phyloP scores from a whole-genome alignment of 78 protist genomes.

The Dictyostelium brefeldianum region DNA sequence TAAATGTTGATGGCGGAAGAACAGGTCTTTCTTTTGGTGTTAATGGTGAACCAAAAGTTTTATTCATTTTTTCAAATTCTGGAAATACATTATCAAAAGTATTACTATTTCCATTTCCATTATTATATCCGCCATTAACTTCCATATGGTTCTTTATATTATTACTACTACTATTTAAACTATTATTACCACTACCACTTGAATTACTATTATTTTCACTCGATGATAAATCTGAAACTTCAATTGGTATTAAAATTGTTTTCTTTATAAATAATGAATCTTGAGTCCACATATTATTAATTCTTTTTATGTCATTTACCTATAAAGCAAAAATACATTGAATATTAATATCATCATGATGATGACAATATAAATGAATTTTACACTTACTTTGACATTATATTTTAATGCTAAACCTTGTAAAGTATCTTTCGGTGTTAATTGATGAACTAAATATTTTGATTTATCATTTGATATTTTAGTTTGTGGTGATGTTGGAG shows the following conservation, averaged over 20 bases:
- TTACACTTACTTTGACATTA: constrained; percentile 16
- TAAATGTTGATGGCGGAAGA: constrained; percentile 9
- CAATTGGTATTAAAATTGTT: constrained; percentile 37
- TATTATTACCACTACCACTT: constrained; percentile 25
- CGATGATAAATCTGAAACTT: neutral
- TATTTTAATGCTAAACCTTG: constrained; percentile 69
- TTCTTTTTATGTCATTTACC: constrained; percentile 66
- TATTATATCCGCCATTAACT: neutral
- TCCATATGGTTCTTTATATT: neutral
- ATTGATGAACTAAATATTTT: constrained; percentile 27
- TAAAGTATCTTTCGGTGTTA: constrained; percentile 51
- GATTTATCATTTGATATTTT: neutral
- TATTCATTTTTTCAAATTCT: constrained; percentile 41
- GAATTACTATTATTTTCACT: constrained; percentile 5
- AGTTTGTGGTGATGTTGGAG: constrained; percentile 4
- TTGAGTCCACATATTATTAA: constrained; percentile 54
- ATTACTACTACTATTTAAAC: neutral
- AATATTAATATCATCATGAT: neutral
- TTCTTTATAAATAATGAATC: constrained; percentile 55
- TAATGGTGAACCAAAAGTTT: constrained; percentile 14
- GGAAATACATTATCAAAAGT: constrained; percentile 1
- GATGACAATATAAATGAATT: neutral
- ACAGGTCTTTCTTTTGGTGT: neutral
- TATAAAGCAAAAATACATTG: neutral
- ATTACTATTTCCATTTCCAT: neutral